Percentiles rank a stretch among this genome's conserved stretches.
These are phyloP conservation scores for Fusarium compactum DNA, from an alignment of 2,329 filamentous ascomycete species.

Conservation along the genomic window DNA sequence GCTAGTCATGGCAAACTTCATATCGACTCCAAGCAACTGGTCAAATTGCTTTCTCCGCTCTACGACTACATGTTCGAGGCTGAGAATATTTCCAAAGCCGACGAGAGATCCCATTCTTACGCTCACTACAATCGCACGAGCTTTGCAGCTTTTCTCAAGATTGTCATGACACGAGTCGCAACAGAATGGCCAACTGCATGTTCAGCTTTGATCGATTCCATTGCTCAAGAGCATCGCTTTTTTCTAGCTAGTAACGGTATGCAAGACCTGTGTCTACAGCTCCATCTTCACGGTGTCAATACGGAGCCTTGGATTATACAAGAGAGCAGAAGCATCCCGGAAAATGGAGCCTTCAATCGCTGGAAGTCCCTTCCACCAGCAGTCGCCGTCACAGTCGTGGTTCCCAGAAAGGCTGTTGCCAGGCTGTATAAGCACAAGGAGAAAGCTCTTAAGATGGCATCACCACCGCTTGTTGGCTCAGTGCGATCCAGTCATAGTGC, in stretches of 20 bases:
- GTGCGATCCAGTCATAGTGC: constrained; percentile 44
- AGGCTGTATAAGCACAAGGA: constrained; percentile 44
- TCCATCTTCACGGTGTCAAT: constrained; percentile 53
- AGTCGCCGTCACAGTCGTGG: constrained; percentile 54
- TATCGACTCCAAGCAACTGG: constrained; percentile 55
- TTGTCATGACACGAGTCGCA: constrained; percentile 51
- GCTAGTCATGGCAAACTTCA: constrained; percentile 41
- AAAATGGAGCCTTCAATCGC: constrained; percentile 48
- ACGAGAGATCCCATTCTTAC: constrained; percentile 35
- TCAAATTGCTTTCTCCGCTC: constrained; percentile 54
- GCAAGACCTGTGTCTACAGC: constrained; percentile 53
- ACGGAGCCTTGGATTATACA: constrained; percentile 50
- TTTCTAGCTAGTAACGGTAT: constrained; percentile 49
- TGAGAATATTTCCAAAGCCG: constrained; percentile 50
- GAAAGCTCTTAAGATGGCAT: constrained; percentile 25
- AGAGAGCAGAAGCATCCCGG: constrained; percentile 35
- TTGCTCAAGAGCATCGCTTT: constrained; percentile 49
- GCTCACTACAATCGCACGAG: constrained; percentile 55
- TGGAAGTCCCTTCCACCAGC: constrained; percentile 55
- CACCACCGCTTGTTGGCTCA: constrained; percentile 50
- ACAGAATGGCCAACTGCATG: constrained; percentile 53
- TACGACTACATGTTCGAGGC: constrained; percentile 60
- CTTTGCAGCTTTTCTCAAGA: constrained; percentile 55
- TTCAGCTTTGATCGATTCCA: constrained; percentile 46
- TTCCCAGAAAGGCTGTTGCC: constrained; percentile 50